Base-by-base conservation (phyloP, 805 yeast genomes). In the Pichia exigua region DNA sequence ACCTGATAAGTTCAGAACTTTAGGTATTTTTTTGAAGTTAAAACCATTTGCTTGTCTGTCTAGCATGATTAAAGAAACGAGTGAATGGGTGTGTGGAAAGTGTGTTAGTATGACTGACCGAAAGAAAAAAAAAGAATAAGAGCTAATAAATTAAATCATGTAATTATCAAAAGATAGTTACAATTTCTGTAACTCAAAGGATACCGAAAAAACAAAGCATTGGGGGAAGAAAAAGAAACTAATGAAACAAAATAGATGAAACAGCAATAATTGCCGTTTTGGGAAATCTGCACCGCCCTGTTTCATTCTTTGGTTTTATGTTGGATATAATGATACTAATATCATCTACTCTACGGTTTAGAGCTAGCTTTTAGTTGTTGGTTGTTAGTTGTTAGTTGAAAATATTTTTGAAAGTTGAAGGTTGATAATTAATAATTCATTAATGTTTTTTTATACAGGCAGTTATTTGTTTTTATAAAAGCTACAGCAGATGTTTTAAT, bases 21-120 rank as follows among this genome's bases (percentile, higher is more conserved):
- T 45, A 3, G 54, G 51, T 10, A 51, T 35, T 15, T 45, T 45
- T 41, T 45, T 51, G 18, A 51, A 51, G 27, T 44, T 46, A 18
- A 18, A 41, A 8, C 35, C 35, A 13, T 30, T 30, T 30, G 35
- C 35, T 30, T 30, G 35, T 30, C n/a, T 12, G 35, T 30, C 35
- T 30, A 30, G 13, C 35, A 30, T 30, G 35, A 15, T 13, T 3
- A n/a, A 12, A 30, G 12, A 30, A 30, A 30, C 3, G 17, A 30
- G 12, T 30, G 35, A 30, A 13, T 30, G 7, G 7, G 13, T 30
- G 35, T 3, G 35, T 30, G 30, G 30, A 30, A n/a, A 13, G 3
- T 3, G 35, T 30, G 35, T 7, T 30, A 30, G n/a, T 30, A 30
- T 7, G 35, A 6, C 12, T 15, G 7, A 13, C 13, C 8, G 4